A percentile compares a stretch with the other conserved stretches of the same genome.
Conservation (phyloP, 768 basidiomycete genomes). For the Auricularia sp. region DNA sequence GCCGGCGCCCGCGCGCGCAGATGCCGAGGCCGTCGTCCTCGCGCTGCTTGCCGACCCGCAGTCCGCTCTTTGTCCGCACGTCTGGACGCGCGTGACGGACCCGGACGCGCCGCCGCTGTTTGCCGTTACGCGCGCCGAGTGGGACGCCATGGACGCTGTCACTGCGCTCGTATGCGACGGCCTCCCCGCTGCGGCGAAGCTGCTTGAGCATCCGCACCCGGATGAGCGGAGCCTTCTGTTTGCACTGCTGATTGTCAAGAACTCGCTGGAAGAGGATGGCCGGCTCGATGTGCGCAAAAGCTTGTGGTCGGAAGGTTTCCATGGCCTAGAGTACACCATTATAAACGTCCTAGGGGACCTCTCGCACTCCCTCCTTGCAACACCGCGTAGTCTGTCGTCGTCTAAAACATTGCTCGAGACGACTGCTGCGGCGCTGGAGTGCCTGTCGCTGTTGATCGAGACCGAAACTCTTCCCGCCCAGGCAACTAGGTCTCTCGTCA, state of each 20-base stretch:
- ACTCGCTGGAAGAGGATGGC: conserved; percentile 42
- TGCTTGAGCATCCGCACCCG: conserved; percentile 40
- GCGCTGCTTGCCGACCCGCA: conserved; percentile 51
- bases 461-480: conserved; percentile 43
- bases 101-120: conserved; percentile 30
- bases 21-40: conserved; percentile 59
- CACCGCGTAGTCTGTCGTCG: conserved; percentile 26
- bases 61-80: conserved; percentile 46
- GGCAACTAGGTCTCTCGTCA: conserved; percentile 30
- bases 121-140: conserved; percentile 53
- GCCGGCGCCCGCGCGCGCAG: conserved; percentile 51
- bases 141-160: conserved; percentile 46
- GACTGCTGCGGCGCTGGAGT: conserved; percentile 39
- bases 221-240: conserved; percentile 52
- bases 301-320: conserved; percentile 50
- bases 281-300: conserved; percentile 46
- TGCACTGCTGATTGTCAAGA: conserved; percentile 45
- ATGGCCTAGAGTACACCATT: conserved; percentile 48
- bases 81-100: conserved; percentile 46
- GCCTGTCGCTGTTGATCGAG: conserved; percentile 38
- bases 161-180: conserved; percentile 65
- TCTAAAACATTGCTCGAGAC: conserved; percentile 47
- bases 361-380: conserved; percentile 43
- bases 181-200: conserved; percentile 49
- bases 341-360: conserved; percentile 38